Base-by-base conservation (phyloP, 2,329 filamentous ascomycete genomes). In the Aspergillus hortae region DNA sequence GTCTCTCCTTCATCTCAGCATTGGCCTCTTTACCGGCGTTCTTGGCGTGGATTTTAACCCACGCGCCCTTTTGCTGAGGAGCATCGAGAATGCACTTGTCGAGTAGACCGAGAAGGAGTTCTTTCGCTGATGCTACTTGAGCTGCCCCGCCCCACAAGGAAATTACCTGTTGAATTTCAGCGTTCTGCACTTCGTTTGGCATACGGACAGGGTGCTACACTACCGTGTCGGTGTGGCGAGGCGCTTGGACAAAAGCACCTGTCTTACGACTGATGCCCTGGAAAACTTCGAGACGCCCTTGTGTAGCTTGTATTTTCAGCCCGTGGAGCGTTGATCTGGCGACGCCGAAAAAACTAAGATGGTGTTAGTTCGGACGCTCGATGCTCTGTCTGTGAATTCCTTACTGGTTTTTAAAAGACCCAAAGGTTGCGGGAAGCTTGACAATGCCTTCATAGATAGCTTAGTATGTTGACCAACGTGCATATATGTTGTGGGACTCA, bases 211-310 rank as follows among this genome's bases (percentile, higher is more conserved):
- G 12, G 33, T 17, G 11, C n/a, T 33, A 3, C 52, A 49, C 12
- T 56, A 67, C 67, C 49, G 50, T 51, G 21, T 67, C 61, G 7
- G 44, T 55, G 51, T 60, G 61, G 3, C 45, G 44, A 10, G 65
- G 67, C 7, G 56, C 51, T n/a, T 63, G 60, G 7, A 69, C 53
- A 44, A 59, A 65, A 6, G 63, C 61, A 6, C 63, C 62, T 14
- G 66, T 64, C 41, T 59, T 62, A 23, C 54, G 51, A 32, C 56
- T 55, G 30, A 69, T 65, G 6, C 61, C 56, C 7, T 64, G 58
- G 25, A 69, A 65, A 4, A 62, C 57, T 44, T 65, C 58, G 42
- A 56, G 52, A 10, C 59, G 51, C 12, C 56, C 53, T 38, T 56
- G 51, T 4, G 5, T 19, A 11, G 43, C 33, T n/a, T 2, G n/a